Evolutionary conservation across 805 yeast species (phyloP).

Genomic region (Cyberlindnera nakhonratchasimensis): DNA sequence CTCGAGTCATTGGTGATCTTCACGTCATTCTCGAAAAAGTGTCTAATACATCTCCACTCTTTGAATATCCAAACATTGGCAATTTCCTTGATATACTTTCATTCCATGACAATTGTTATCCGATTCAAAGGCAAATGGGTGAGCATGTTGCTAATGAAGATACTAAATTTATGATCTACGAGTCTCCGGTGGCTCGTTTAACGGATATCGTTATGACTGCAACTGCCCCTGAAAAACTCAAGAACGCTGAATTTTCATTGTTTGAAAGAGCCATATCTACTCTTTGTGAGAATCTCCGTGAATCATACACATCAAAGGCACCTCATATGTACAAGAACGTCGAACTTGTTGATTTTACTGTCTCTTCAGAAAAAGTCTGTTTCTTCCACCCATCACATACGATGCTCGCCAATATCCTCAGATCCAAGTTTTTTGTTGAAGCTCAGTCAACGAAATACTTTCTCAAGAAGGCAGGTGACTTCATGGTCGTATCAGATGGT

Average conservation of each 20-base stretch:
- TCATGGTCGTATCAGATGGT: conserved; percentile 49
- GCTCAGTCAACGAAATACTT: background rate
- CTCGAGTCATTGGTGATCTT: conserved; percentile 18
- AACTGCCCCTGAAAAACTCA: conserved; percentile 11
- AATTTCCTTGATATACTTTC: conserved; percentile 31
- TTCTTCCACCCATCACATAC: conserved; percentile 60
- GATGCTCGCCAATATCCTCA: conserved; percentile 39
- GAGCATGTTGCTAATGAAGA: conserved; percentile 65
- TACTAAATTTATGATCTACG: conserved; percentile 46
- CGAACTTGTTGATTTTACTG: conserved; percentile 35
- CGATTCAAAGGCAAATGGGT: conserved; percentile 56
- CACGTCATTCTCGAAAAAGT: conserved; percentile 28
- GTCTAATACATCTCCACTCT: conserved; percentile 29
- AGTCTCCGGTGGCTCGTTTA: conserved; percentile 44
- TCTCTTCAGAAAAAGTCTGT: conserved; percentile 49
- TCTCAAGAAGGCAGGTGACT: conserved; percentile 31
- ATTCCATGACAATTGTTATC: conserved; percentile 57
- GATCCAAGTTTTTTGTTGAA: background rate
- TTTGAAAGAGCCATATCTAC: conserved; percentile 3
- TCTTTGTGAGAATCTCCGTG: conserved; percentile 2
- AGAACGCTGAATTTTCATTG: background rate
- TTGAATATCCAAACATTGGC: conserved; percentile 31
- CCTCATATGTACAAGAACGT: conserved; percentile 23
- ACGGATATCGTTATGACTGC: conserved; percentile 40
- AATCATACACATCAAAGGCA: conserved; percentile 3